Base-by-base conservation (phyloP, 2,329 filamentous ascomycete genomes). In the Aspergillus texensis region DNA sequence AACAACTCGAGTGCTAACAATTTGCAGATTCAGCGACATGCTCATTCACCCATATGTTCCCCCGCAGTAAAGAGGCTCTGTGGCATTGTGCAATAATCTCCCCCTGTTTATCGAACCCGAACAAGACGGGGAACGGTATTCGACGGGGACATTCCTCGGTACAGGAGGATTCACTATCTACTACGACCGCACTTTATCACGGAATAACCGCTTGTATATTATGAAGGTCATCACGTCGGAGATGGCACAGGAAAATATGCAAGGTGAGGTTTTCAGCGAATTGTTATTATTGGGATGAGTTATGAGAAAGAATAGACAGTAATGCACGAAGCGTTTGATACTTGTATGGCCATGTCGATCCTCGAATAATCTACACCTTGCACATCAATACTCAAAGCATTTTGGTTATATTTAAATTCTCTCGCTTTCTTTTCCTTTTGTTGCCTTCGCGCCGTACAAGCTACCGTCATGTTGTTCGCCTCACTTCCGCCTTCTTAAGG, bases 131-230 rank as follows among this genome's bases (percentile, higher is more conserved):
- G 81, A 84, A 69, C 76, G 75, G 64, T 84, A 83, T 65, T 67
- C 75, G 3, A 81, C 79, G 2, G 82, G 81, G 14, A 74, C 67
- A 30, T 82, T 82, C 59, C 69, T 84, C 26, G 82, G 82, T 0
- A 83, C 82, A 70, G 82, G 81, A 39, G 82, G 82, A 0, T 84
- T 84, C 71, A 82, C 82, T 4, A 77, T 84, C n/a, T 83, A 81
- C 62, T 83, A 83, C 60, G 81, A 84, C 68, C 82, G 81, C 3
- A 76, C 75, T 48, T 68, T 82, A 56, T 68, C 74, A 63, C 76
- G 78, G 43, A 82, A 81, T 63, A 75, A 75, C 19, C 76, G 78
- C 6, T 72, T 82, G 6, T 83, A 80, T 67, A 82, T 82, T 8
- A 78, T 84, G 75, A 84, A 84, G 67, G 80, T 84, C 28, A 82